A percentile compares a stretch with the other conserved stretches of the same genome.
Evolutionary conservation across 2,329 filamentous ascomycete species (phyloP).

Genomic region (Epichloe hybrida): DNA sequence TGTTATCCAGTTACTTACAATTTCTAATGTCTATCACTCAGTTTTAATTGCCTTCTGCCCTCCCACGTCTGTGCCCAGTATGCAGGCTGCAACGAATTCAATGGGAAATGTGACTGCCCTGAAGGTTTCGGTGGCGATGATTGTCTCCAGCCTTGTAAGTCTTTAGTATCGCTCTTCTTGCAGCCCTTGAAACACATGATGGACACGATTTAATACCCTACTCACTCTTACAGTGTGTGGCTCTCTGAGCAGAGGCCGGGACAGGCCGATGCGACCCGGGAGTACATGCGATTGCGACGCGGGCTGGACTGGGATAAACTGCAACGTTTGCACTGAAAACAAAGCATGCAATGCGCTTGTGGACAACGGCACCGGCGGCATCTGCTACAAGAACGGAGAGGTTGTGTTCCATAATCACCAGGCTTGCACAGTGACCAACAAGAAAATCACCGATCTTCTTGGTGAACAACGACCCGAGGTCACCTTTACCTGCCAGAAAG

Average conservation of each 20-base stretch:
- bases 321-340: constrained; percentile 82
- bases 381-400: constrained; percentile 85
- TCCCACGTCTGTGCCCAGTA: constrained; percentile 87
- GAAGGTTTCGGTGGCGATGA: constrained; percentile 89
- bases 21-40: constrained; percentile 23
- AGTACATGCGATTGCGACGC: constrained; percentile 74
- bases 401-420: constrained; percentile 93
- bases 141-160: constrained; percentile 65
- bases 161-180: background rate
- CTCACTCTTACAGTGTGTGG: constrained; percentile 52
- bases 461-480: constrained; percentile 80
- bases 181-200: background rate
- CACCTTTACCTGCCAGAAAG: constrained; percentile 79
- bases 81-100: constrained; percentile 74
- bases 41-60: constrained; percentile 96
- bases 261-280: constrained; percentile 61
- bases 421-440: constrained; percentile 94
- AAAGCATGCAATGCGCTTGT: constrained; percentile 79
- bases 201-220: background rate
- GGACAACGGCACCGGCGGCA: constrained; percentile 65
- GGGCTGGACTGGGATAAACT: constrained; percentile 95
- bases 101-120: constrained; percentile 86
- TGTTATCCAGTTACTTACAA: constrained; percentile 6
- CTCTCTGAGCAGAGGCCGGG: constrained; percentile 65
- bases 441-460: constrained; percentile 78